A percentile compares a stretch with the other conserved stretches of the same genome.
phyloP scores from a whole-genome alignment of 208 protist species.

The Leishmania gerbilli region DNA sequence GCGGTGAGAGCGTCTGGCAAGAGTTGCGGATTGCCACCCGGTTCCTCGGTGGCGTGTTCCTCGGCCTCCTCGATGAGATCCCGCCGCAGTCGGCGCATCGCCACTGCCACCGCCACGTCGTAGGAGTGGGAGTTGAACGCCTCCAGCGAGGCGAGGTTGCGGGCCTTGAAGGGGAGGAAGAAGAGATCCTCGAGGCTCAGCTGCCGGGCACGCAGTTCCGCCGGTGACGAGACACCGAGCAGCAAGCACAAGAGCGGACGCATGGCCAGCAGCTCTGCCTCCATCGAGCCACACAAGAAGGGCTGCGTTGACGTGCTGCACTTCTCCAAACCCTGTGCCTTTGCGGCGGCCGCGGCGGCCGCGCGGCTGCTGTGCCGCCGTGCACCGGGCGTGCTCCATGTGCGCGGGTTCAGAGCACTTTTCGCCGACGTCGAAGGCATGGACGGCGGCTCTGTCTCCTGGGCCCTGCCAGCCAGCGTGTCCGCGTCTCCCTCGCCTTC shows the following conservation, averaged over 20 bases:
- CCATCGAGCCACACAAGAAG: conserved; percentile 1
- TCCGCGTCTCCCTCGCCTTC: background rate
- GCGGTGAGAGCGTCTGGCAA: conserved; percentile 6
- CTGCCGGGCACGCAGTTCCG: conserved; percentile 35
- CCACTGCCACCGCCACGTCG: conserved; percentile 52
- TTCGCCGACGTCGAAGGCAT: background rate
- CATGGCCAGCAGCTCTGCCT: conserved; percentile 34
- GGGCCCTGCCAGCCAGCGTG: background rate
- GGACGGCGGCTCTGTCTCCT: background rate
- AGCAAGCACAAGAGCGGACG: conserved; percentile 49
- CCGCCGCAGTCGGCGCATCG: conserved; percentile 34
- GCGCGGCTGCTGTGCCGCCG: background rate
- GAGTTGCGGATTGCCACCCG: background rate
- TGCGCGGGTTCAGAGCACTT: background rate
- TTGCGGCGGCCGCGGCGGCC: background rate
- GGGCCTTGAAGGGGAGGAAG: conserved; percentile 62
- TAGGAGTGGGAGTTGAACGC: conserved; percentile 49
- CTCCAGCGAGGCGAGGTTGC: conserved; percentile 59
- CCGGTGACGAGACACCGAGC: conserved; percentile 29
- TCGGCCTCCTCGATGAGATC: conserved; percentile 26
- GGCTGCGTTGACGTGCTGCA: background rate
- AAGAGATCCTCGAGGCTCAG: conserved; percentile 61
- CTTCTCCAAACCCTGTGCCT: background rate
- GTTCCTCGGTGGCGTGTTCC: background rate
- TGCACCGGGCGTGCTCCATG: background rate